phyloP scores from a whole-genome alignment of 108 stramenopile species.

The Fragilariopsis cylindrus region DNA sequence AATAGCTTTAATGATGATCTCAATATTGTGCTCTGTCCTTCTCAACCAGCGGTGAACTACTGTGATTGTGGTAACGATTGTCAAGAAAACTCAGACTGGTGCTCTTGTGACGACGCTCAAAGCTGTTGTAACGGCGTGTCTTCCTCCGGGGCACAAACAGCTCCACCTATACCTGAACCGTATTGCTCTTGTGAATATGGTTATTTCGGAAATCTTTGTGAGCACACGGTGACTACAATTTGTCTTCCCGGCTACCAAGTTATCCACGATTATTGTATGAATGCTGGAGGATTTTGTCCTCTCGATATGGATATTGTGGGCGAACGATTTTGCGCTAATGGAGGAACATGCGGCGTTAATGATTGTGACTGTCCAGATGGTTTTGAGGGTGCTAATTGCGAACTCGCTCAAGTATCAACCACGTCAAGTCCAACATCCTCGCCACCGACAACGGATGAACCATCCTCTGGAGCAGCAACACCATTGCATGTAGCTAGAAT shows the following conservation, averaged over 20 bases:
- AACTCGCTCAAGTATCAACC: background rate
- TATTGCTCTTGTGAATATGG: constrained; percentile 10
- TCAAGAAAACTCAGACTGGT: too few relatives aligned
- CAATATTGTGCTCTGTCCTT: background rate
- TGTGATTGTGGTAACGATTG: too few relatives aligned
- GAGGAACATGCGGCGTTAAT: constrained; percentile 8
- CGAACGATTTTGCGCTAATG: constrained; percentile 4
- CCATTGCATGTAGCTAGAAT: too few relatives aligned
- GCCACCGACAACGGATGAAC: too few relatives aligned
- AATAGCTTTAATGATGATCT: background rate
- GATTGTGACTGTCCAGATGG: background rate
- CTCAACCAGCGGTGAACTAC: too few relatives aligned
- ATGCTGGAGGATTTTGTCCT: background rate
- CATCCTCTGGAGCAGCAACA: too few relatives aligned
- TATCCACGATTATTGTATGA: constrained; percentile 5
- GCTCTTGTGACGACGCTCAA: too few relatives aligned
- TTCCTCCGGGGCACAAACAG: background rate
- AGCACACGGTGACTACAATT: constrained; percentile 8
- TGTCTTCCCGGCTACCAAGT: background rate
- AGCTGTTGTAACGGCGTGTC: background rate
- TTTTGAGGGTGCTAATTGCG: background rate
- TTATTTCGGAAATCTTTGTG: constrained; percentile 10
- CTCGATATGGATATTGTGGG: background rate
- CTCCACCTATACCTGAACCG: background rate
- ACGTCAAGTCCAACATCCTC: too few relatives aligned